Conservation (phyloP, 805 yeast genomes). For the Saccharomycopsis amapae region DNA sequence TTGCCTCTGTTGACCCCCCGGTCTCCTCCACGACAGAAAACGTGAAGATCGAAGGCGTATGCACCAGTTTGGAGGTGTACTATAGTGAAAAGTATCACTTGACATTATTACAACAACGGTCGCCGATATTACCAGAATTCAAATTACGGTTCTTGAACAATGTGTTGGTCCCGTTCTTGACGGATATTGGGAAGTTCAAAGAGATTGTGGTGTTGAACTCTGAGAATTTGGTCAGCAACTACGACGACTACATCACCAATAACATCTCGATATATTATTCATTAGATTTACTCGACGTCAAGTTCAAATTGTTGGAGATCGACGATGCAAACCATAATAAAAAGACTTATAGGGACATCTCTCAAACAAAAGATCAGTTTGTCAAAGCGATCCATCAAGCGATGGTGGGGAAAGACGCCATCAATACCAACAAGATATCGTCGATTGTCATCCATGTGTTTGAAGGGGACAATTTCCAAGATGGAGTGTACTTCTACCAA, state of each 20-base stretch:
- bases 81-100: conserved; percentile 34
- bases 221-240: conserved; percentile 17
- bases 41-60: conserved; percentile 36
- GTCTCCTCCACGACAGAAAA: conserved; percentile 17
- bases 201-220: conserved; percentile 60
- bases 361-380: not conserved
- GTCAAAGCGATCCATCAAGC: not conserved
- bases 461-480: conserved; percentile 80
- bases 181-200: conserved; percentile 30
- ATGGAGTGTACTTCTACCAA: conserved; percentile 14
- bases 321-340: not conserved
- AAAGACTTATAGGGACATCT: not conserved
- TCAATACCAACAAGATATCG: conserved; percentile 22
- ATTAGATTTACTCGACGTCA: conserved; percentile 12
- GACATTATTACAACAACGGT: conserved; percentile 69
- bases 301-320: conserved; percentile 21
- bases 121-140: conserved; percentile 73
- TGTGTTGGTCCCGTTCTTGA: conserved; percentile 44
- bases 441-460: conserved; percentile 59
- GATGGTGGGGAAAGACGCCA: not conserved
- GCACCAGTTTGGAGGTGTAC: conserved; percentile 64
- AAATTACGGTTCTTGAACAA: conserved; percentile 43
- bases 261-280: conserved; percentile 9
- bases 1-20: conserved; percentile 63
- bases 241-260: conserved; percentile 16